Evolutionary conservation across 192 early-diverging fungal genomes (phyloP).

Genomic region (Jimgerdemannia flammicorona): DNA sequence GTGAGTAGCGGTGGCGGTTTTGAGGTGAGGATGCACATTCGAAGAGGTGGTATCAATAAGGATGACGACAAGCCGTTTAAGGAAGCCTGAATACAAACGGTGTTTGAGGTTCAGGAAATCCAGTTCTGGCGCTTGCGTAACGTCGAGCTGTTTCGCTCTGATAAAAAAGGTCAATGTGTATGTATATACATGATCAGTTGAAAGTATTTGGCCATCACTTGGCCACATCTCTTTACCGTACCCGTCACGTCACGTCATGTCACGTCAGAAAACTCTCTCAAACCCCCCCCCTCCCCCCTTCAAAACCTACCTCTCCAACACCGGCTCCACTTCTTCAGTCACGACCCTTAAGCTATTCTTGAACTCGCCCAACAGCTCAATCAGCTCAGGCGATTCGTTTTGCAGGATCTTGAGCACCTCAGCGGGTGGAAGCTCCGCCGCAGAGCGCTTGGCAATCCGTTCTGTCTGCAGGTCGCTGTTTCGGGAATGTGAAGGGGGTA

Average conservation of each 20-base stretch:
- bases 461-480: neutral
- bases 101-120: conserved; percentile 36
- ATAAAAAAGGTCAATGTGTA: neutral
- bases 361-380: conserved; percentile 64
- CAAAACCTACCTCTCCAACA: conserved; percentile 25
- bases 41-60: no score
- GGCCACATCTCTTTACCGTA: no score
- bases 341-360: conserved; percentile 36
- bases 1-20: neutral
- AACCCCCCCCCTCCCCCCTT: no score
- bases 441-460: conserved; percentile 33
- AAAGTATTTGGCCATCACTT: no score
- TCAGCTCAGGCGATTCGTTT: conserved; percentile 70
- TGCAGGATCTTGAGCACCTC: conserved; percentile 65
- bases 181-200: neutral
- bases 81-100: neutral
- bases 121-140: conserved; percentile 20
- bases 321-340: conserved; percentile 28
- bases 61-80: no score
- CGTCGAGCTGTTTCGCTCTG: conserved; percentile 11
- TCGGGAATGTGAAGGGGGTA: no score
- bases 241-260: no score
- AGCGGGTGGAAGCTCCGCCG: conserved; percentile 46
- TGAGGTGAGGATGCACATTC: neutral
- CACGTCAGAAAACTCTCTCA: no score